Base-by-base conservation (phyloP, 805 yeast genomes). In the Priceomyces haplophilus region DNA sequence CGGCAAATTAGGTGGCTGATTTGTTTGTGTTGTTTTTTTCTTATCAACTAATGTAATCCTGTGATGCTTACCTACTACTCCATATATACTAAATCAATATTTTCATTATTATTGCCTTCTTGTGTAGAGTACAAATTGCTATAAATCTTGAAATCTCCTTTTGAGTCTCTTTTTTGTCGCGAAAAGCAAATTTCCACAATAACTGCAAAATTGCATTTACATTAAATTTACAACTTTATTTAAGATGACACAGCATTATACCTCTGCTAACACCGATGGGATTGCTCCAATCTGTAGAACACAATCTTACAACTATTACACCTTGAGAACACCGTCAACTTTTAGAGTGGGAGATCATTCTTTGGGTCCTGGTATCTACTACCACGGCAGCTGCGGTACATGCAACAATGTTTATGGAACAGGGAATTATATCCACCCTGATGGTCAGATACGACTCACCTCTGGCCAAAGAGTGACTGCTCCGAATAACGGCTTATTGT, bases 1-100 rank as follows among this genome's bases (percentile, higher is more conserved):
- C 43, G 16, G 43, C 38, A n/a, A 42, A 42, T 33, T 7, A 25
- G 20, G 15, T 12, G 12, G 15, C 23, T 17, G 24, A 21, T 21
- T 7, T 21, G 24, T 32, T 33, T 17, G 37, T 34, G 10, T 4
- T 21, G 8, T 4, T 34, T 34, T 34, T 18, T 18, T 34, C 10
- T 18, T 34, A 34, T 34, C n/a, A n/a, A n/a, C n/a, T n/a, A n/a
- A n/a, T n/a, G n/a, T n/a, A n/a, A n/a, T n/a, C n/a, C n/a, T n/a
- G n/a, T n/a, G n/a, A n/a, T n/a, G n/a, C n/a, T 21, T 21, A 21
- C 24, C 6, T 21, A 21, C 8, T 6, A 21, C 8, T 21, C 24
- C 8, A 8, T 21, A 21, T 21, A 6, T 21, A 21, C 8, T 21
- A 8, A 8, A 21, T 21, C 8, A 8, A 21, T 21, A 6, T 8